Base-by-base conservation (phyloP, 2,329 filamentous ascomycete species). In the Nemania bipapillata region DNA sequence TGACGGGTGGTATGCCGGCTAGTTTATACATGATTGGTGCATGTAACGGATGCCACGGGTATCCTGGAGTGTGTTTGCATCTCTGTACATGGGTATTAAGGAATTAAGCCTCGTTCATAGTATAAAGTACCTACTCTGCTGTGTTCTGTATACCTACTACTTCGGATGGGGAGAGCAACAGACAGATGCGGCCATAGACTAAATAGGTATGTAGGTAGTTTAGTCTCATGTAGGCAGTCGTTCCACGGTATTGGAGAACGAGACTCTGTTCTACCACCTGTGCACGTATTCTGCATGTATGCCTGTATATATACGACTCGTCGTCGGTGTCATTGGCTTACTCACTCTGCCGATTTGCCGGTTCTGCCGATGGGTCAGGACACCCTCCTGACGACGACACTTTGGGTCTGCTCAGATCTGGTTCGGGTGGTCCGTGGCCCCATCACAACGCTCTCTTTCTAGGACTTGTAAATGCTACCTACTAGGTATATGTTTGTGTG, bases 291-390 rank as follows among this genome's bases (percentile, higher is more conserved):
- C n/a, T n/a, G n/a, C n/a, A n/a, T n/a, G n/a, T n/a, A n/a, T n/a
- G n/a, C n/a, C n/a, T n/a, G n/a, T n/a, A n/a, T n/a, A n/a, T n/a
- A n/a, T n/a, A n/a, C n/a, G n/a, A n/a, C n/a, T n/a, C n/a, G n/a
- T 47, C 37, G 20, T 55, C 49, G 63, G 63, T 49, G 30, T 57
- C 60, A 53, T 49, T 54, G 22, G n/a, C 22, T 12, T 47, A 28
- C 26, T 26, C 12, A 40, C n/a, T 56, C 32, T 42, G 54, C 63
- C 49, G 35, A 6, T 49, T 40, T 62, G 64, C 58, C 64, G 57
- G 64, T 24, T 45, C 52, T 53, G 57, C 57, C 64, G 64, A 66
- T 15, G n/a, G 9, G 30, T 45, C 22, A 52, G 60, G 63, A 54
- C 49, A 50, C 30, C 53, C 50, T 45, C n/a, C 60, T 63, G 3